Conservation (phyloP, 345 rosid genomes). For the Eucalyptus cloeziana region DNA sequence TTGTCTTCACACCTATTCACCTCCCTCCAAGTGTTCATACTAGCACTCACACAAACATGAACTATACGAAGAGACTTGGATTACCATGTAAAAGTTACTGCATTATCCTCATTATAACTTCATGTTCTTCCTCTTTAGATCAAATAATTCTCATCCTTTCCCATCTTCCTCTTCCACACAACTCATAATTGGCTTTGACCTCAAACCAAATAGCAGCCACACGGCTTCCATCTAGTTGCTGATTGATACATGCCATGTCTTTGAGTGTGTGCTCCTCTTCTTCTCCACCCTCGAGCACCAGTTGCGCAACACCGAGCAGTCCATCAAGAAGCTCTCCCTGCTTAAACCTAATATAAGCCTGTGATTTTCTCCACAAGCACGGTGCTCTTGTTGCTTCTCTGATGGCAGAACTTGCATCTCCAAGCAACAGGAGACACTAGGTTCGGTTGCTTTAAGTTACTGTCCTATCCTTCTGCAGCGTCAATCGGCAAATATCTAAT, state of each 20-base stretch:
- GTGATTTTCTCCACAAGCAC: conserved; percentile 81
- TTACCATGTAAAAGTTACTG: neutral
- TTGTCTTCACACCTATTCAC: no score
- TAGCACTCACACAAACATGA: neutral
- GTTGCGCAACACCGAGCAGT: conserved; percentile 43
- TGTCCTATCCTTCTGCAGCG: conserved; percentile 41
- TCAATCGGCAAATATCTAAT: conserved; percentile 42
- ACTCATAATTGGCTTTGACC: neutral
- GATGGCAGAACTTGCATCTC: conserved; percentile 35
- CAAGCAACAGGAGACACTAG: conserved; percentile 46
- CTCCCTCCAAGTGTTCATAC: no score
- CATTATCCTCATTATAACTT: neutral
- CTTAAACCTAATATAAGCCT: conserved; percentile 67
- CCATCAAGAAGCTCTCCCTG: conserved; percentile 83
- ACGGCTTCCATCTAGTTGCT: conserved; percentile 54
- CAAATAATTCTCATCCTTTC: neutral
- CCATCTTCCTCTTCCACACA: neutral
- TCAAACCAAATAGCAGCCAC: conserved; percentile 8
- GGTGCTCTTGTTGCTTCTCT: conserved; percentile 71
- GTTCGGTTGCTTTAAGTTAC: conserved; percentile 71
- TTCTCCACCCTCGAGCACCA: conserved; percentile 2
- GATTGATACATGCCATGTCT: conserved; percentile 44
- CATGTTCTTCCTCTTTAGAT: neutral
- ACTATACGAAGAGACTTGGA: neutral
- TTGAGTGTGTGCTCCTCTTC: conserved; percentile 22